Conservation (phyloP, 2,329 filamentous ascomycete species). For the Penicillium janthinellum region DNA sequence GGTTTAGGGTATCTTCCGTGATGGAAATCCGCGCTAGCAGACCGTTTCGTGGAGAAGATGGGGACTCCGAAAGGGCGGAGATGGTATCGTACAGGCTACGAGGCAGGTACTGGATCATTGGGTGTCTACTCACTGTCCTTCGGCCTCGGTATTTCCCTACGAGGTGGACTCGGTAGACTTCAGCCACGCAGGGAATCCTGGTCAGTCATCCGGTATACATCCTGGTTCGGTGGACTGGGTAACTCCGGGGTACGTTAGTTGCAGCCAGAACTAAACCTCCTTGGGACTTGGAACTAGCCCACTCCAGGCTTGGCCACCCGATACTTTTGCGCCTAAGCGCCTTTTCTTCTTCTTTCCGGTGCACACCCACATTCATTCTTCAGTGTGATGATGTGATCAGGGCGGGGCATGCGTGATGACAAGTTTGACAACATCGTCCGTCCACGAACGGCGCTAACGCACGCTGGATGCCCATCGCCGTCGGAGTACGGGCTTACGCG, state of each 20-base stretch:
- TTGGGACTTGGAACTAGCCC: background rate
- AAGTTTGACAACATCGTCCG: background rate
- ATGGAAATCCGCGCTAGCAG: background rate
- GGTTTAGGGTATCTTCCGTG: conserved; percentile 3
- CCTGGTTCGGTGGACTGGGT: background rate
- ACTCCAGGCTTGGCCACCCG: background rate
- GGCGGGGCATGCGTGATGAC: background rate
- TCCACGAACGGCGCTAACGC: background rate
- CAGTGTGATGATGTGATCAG: background rate
- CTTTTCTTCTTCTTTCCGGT: too few species aligned
- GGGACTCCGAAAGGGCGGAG: background rate
- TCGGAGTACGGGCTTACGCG: background rate
- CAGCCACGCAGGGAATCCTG: background rate
- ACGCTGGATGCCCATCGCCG: background rate
- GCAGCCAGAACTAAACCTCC: background rate
- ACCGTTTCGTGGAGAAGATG: background rate
- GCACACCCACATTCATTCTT: background rate
- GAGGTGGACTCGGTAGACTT: background rate
- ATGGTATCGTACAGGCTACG: background rate
- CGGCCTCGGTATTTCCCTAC: background rate
- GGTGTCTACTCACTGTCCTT: background rate
- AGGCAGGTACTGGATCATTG: too few species aligned
- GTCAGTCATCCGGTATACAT: background rate
- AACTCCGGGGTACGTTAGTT: background rate
- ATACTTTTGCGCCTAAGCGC: background rate